Evolutionary conservation across 2,329 filamentous ascomycete genomes (phyloP), one percentile per base, ranked within the genome.

Genomic region (Didymella lethalis): DNA sequence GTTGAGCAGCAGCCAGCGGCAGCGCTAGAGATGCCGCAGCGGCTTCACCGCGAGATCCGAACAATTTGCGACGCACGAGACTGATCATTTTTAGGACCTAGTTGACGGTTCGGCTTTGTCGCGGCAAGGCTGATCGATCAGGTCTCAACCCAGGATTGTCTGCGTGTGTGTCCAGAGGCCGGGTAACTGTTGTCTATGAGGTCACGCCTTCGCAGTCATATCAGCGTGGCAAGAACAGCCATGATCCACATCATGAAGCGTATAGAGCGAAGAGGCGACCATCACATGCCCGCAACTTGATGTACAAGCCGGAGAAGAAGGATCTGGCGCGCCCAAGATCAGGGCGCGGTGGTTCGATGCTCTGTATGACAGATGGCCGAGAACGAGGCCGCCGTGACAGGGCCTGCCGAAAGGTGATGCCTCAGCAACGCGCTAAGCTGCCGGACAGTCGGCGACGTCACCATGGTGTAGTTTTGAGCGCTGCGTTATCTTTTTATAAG

Each of bases 381-480:
- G 43, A 53, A 28, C 55, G 47, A 52, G 53, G 59, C 61, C 48
- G 60, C 58, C 56, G 57, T 61, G 61, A 57, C 69, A 66, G 62
- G 61, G 64, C 48, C 61, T 65, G 70, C 72, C 66, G 69, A 71
- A 59, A 50, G 50, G 53, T 56, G 57, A 69, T 68, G 68, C 66
- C 65, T 69, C 61, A 70, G 48, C 49, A 45, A 45, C 57, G 53
- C 61, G 64, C 68, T 57, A 53, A 57, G 54, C 44, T 54, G 53
- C 57, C 66, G 56, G 65, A 66, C 49, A 47, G 48, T 73, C 73
- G 73, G 72, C 74, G 73, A 76, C 74, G 74, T 76, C 74, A 76
- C 73, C 57, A 74, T 72, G 63, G 64, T 64, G 64, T 64, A 63
- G 63, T 53, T 66, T 68, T 64, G 57, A 61, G 52, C 56, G 59